These are phyloP conservation scores for Venustampulla echinocandica DNA, from an alignment of 495 filamentous ascomycete genomes.

Conservation along the genomic window DNA sequence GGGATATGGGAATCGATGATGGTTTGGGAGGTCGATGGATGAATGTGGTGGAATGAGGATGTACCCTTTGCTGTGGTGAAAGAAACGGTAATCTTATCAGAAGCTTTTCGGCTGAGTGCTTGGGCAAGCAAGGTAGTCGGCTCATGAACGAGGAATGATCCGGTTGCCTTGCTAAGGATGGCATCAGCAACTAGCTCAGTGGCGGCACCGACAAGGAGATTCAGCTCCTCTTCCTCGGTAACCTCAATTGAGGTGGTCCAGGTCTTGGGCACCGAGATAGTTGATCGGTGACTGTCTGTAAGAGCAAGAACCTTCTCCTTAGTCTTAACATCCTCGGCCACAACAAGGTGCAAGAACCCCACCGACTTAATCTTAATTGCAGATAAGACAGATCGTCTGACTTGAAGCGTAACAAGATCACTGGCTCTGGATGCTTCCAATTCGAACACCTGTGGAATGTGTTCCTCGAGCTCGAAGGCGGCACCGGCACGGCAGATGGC, in stretches of 20 bases:
- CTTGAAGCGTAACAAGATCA: not conserved
- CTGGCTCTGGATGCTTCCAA: not conserved
- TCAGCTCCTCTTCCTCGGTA: not conserved
- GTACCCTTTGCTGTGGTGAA: conserved; percentile 1
- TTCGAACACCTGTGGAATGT: not conserved
- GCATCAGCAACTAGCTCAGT: not conserved
- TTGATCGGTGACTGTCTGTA: not conserved
- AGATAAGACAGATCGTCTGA: conserved; percentile 1
- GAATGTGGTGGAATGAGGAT: conserved; percentile 1
- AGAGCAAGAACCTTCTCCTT: conserved; percentile 2
- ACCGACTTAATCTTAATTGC: conserved; percentile 2
- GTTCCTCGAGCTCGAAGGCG: conserved; percentile 1
- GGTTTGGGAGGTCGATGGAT: not conserved
- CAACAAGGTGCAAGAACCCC: not conserved
- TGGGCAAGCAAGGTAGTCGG: not conserved
- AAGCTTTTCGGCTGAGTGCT: not conserved
- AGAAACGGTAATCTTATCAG: not conserved
- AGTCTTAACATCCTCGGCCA: not conserved
- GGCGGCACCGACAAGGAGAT: not conserved
- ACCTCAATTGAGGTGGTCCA: not conserved
- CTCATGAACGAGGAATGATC: conserved; percentile 1
- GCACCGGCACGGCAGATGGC: not conserved
- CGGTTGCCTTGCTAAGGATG: conserved; percentile 1
- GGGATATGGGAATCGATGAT: conserved; percentile 2
- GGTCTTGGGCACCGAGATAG: not conserved